A percentile compares a stretch with the other conserved stretches of the same genome.
phyloP scores from a whole-genome alignment of 441 rosid genomes.

The Heliophila coronopifolia region DNA sequence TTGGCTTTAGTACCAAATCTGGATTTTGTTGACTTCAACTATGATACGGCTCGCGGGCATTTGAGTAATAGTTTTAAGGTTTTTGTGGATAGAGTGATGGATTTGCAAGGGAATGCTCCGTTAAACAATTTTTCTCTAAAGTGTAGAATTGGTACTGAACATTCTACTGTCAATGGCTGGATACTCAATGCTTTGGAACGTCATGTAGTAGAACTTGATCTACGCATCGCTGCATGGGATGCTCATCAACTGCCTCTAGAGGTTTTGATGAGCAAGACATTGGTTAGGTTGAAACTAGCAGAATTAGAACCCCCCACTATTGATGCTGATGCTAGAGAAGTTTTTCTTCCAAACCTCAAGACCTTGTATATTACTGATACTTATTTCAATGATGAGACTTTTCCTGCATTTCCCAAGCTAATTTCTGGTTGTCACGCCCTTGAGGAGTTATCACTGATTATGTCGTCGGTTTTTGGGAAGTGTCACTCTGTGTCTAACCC shows the following conservation, averaged over 20 bases:
- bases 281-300: slow-evolving; percentile 9
- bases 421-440: slow-evolving; percentile 14
- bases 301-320: no score
- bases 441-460: slow-evolving; percentile 17
- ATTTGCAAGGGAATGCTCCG: slow-evolving; percentile 19
- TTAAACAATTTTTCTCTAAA: slow-evolving; percentile 9
- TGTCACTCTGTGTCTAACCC: slow-evolving; percentile 12
- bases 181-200: slow-evolving; percentile 8
- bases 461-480: background rate
- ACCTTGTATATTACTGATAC: background rate
- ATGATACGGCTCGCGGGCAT: background rate
- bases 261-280: slow-evolving; percentile 18
- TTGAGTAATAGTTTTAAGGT: slow-evolving; percentile 3
- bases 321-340: background rate
- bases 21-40: background rate
- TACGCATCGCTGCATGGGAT: background rate
- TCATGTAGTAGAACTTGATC: no score
- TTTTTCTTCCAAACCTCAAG: slow-evolving; percentile 20
- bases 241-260: background rate
- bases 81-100: slow-evolving; percentile 11
- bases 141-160: background rate
- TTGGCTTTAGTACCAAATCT: slow-evolving; percentile 11
- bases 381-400: background rate
- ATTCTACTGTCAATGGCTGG: slow-evolving; percentile 12
- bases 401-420: slow-evolving; percentile 18